Percentiles rank a stretch among this genome's conserved stretches.
Evolutionary conservation across 2,329 filamentous ascomycete genomes (phyloP).

Genomic region (Raffaelea arxii): DNA sequence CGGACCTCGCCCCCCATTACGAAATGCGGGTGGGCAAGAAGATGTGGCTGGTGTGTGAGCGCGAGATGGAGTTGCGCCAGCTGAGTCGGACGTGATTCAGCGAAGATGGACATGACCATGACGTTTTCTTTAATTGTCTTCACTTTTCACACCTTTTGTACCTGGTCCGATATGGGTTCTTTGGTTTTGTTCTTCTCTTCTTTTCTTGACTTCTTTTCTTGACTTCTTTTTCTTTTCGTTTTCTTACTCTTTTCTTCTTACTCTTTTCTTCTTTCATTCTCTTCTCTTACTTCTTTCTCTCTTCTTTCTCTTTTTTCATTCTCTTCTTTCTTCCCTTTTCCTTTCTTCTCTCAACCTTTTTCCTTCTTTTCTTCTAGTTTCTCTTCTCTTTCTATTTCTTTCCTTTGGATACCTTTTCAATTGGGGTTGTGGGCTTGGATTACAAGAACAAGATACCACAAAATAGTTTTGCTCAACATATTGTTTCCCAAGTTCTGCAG

Average conservation of each 20-base stretch:
- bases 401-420: too few relatives aligned
- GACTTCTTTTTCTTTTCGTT: neutral
- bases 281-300: neutral
- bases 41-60: slow-evolving; percentile 36
- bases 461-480: too few relatives aligned
- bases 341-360: too few relatives aligned
- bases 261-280: neutral
- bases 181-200: neutral
- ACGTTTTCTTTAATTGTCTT: neutral
- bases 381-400: too few relatives aligned
- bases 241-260: neutral
- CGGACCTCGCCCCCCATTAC: slow-evolving; percentile 69
- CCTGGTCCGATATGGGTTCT: neutral
- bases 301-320: neutral
- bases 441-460: too few relatives aligned
- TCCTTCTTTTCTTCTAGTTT: too few relatives aligned
- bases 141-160: neutral
- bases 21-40: slow-evolving; percentile 84
- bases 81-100: too few relatives aligned
- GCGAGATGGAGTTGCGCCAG: slow-evolving; percentile 12
- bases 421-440: too few relatives aligned
- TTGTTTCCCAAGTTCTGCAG: too few relatives aligned
- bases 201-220: neutral
- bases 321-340: neutral
- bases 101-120: too few relatives aligned